These are phyloP conservation scores for Coemansia sp. DNA, from an alignment of 192 early-diverging fungal species.

Conservation along the genomic window DNA sequence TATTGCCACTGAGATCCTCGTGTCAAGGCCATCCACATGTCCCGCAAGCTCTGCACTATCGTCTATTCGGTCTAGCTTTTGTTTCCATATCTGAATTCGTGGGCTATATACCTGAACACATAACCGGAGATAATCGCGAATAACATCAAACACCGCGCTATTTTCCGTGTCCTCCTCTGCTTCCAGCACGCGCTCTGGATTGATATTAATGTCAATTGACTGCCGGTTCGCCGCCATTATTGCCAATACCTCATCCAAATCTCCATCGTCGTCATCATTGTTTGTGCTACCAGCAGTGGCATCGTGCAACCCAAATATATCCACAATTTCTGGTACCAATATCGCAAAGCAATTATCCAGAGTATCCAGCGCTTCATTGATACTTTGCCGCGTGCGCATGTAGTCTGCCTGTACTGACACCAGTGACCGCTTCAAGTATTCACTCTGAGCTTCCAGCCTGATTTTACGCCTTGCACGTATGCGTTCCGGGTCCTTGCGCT, in stretches of 20 bases:
- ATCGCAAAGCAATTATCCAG: constrained; percentile 37
- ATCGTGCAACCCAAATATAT: constrained; percentile 13
- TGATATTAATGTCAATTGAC: constrained; percentile 57
- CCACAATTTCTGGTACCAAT: constrained; percentile 41
- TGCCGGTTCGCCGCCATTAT: constrained; percentile 66
- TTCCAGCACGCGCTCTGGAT: constrained; percentile 53
- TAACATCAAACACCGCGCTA: constrained; percentile 32
- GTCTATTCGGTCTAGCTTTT: constrained; percentile 25
- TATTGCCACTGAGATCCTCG: constrained; percentile 43
- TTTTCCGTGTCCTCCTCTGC: constrained; percentile 59
- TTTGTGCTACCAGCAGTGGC: background rate
- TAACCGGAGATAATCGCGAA: constrained; percentile 60
- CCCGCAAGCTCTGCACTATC: constrained; percentile 31
- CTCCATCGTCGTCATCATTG: constrained; percentile 6
- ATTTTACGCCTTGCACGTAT: background rate
- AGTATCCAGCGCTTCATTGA: constrained; percentile 7
- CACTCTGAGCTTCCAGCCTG: constrained; percentile 5
- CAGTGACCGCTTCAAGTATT: constrained; percentile 34
- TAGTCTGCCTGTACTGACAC: constrained; percentile 22
- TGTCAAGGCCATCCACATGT: constrained; percentile 33
- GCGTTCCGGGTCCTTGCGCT: constrained; percentile 19
- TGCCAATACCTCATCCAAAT: constrained; percentile 45
- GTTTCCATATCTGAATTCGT: constrained; percentile 55
- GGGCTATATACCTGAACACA: constrained; percentile 51
- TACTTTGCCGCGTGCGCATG: constrained; percentile 1